These are phyloP conservation scores for Simplicillium sp. DNA, from an alignment of 2,329 filamentous ascomycete species.

Conservation along the genomic window DNA sequence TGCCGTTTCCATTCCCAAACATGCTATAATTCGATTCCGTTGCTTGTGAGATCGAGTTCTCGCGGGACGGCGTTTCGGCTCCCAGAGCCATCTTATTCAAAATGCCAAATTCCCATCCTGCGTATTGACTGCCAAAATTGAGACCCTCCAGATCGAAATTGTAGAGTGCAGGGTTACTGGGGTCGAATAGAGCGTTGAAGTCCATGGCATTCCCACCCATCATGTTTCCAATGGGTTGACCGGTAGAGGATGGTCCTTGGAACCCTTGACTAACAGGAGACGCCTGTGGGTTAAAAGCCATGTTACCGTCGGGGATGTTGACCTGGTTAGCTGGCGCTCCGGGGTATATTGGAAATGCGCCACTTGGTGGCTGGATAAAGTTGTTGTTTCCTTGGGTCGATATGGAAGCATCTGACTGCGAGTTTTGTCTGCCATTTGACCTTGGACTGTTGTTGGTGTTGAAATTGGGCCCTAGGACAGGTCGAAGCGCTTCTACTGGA, in stretches of 20 bases:
- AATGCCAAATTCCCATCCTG: conserved; percentile 91
- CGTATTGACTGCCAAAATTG: conserved; percentile 87
- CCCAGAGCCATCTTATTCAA: conserved; percentile 80
- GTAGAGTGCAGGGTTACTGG: conserved; percentile 84
- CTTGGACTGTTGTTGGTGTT: conserved; percentile 42
- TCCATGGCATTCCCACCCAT: conserved; percentile 39
- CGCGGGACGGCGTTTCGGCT: conserved; percentile 66
- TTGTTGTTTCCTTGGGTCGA: conserved; percentile 30
- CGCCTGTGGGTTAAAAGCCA: conserved; percentile 54
- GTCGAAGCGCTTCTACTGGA: conserved; percentile 76
- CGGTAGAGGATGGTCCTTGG: conserved; percentile 41
- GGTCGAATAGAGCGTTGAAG: conserved; percentile 67
- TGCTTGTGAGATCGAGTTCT: conserved; percentile 40
- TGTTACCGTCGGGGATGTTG: conserved; percentile 32
- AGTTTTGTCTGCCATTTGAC: conserved; percentile 36
- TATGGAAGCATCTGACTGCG: conserved; percentile 34
- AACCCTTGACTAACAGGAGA: conserved; percentile 70
- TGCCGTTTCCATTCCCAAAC: conserved; percentile 39
- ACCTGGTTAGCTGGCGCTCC: conserved; percentile 32
- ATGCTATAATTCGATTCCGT: conserved; percentile 32
- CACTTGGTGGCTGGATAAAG: conserved; percentile 35
- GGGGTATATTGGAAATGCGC: conserved; percentile 43
- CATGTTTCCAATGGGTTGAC: conserved; percentile 36
- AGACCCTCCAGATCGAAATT: conserved; percentile 93
- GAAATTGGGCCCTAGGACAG: conserved; percentile 67